Evolutionary conservation across 768 basidiomycete species (phyloP), one percentile per base, ranked within the genome.

Genomic region (Phlegmacium glaucopus): DNA sequence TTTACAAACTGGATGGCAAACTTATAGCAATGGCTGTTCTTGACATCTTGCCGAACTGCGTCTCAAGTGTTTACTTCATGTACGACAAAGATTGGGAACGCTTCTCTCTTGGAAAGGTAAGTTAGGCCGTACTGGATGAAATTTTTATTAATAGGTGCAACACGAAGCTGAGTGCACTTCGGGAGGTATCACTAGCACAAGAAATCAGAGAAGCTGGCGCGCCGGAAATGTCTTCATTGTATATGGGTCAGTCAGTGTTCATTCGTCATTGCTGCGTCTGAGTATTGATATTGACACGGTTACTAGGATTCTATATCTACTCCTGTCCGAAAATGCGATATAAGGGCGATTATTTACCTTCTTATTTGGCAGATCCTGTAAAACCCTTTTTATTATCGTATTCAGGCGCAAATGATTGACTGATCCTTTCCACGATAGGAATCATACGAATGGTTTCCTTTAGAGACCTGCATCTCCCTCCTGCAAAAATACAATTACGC

Each of bases 301-400:
- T 9, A 27, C 12, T 56, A 96, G 94, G 94, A 6, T 97, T 82
- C 64, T 98, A 97, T 64, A 87, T 98, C 32, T 79, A 96, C 56
- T 82, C 88, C 2, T 97, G 94, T 60, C 79, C 71, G 42, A 99
- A 99, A 67, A 98, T 98, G 96, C 76, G 76, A 46, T 98, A 99
- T 68, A 99, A 99, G 60, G 94, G 85, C 25, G 93, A 96, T 46
- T 99, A 94, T 55, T 63, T 74, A 0, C 95, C 95, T 0, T 96
- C 94, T 3, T 91, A 80, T 53, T 75, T 98, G 15, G 77, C 80
- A 10, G 94, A 98, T 65, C 93, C 94, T 7, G 90, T 93, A 53
- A 32, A 13, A 16, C 34, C 22, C 10, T 35, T n/a, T n/a, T 13
- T 18, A 11, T 29, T 16, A 9, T 28, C 25, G 25, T 11, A 9